These are phyloP conservation scores for Trametes sanguinea DNA, from an alignment of 768 basidiomycete species.

Conservation along the genomic window DNA sequence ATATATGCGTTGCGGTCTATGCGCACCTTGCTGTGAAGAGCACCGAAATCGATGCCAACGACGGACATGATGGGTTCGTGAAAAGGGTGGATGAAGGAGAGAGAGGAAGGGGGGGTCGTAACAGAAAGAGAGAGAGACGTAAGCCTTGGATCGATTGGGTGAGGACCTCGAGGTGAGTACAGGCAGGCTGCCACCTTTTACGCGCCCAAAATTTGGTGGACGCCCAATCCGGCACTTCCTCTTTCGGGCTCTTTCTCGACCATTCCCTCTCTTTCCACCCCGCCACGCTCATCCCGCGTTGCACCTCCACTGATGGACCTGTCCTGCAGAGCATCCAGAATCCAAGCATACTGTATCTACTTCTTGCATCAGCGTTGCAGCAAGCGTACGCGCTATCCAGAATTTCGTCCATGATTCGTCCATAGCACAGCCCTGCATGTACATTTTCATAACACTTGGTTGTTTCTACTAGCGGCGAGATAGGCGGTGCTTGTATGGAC, in stretches of 20 bases:
- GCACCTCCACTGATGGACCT: neutral
- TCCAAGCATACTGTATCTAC: too few relatives aligned
- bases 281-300: conserved; percentile 6
- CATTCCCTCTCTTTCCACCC: conserved; percentile 21
- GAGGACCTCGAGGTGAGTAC: neutral
- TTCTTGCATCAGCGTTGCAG: too few relatives aligned
- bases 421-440: too few relatives aligned
- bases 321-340: too few relatives aligned
- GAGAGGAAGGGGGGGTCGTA: conserved; percentile 17
- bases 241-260: conserved; percentile 22
- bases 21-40: conserved; percentile 82
- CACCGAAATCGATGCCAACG: conserved; percentile 94
- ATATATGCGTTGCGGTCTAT: neutral
- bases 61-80: conserved; percentile 65
- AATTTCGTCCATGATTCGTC: too few relatives aligned
- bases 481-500: too few relatives aligned
- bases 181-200: conserved; percentile 26
- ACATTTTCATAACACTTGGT: too few relatives aligned
- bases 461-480: too few relatives aligned
- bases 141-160: conserved; percentile 5
- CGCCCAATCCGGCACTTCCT: conserved; percentile 17
- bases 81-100: neutral
- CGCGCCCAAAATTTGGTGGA: conserved; percentile 35
- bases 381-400: too few relatives aligned
- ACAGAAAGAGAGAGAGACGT: conserved; percentile 6